phyloP scores from a whole-genome alignment of 2,329 filamentous ascomycete genomes.

The Diaporthe caulivora region DNA sequence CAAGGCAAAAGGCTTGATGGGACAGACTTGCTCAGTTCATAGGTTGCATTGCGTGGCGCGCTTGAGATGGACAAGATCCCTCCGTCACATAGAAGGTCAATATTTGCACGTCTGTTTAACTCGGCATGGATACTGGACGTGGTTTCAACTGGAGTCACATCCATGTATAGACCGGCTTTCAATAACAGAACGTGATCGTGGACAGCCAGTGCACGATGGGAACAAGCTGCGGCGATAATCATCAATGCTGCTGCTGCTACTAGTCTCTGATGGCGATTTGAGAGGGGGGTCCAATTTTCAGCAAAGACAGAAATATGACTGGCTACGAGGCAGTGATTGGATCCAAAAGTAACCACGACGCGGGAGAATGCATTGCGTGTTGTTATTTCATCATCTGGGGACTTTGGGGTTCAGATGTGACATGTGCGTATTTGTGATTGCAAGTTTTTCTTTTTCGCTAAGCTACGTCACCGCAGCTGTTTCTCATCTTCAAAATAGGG shows the following conservation, averaged over 20 bases:
- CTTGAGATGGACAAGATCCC: no score
- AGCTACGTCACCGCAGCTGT: slow-evolving; percentile 8
- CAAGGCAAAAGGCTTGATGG: no score
- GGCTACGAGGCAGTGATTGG: neutral
- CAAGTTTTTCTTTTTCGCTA: slow-evolving; percentile 16
- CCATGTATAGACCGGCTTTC: no score
- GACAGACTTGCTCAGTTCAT: no score
- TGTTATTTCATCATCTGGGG: neutral
- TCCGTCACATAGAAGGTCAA: no score
- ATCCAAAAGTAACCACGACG: neutral
- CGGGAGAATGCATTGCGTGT: neutral
- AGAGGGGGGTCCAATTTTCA: neutral
- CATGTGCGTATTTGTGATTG: neutral
- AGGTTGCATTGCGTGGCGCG: no score
- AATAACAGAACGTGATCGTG: no score
- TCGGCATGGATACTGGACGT: no score
- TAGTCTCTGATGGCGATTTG: neutral
- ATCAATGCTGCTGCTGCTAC: neutral
- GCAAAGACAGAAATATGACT: neutral
- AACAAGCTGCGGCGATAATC: neutral
- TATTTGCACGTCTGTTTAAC: no score
- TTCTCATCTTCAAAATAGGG: neutral
- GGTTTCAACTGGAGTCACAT: no score
- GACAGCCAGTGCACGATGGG: neutral
- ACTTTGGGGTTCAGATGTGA: neutral